Base-by-base conservation (phyloP, 23 red algal genomes). In the Gracilaria caudata region DNA sequence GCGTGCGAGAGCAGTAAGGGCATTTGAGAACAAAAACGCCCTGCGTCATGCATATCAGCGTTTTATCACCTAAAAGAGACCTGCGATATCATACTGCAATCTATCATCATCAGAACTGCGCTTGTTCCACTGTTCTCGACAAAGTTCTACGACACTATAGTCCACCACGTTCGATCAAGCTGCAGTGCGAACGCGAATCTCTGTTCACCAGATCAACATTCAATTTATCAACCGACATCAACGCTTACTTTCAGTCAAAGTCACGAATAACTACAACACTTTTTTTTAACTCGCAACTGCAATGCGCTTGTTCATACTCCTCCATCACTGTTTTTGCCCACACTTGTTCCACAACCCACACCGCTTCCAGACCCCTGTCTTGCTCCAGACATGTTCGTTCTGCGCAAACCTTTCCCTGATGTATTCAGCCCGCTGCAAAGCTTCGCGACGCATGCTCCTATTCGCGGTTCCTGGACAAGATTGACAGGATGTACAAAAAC, bases 401-500 rank as follows among this genome's bases (percentile, higher is more conserved):
- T 35, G 61, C 29, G 6, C 61, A 66, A 35, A 35, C 61, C 11
- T 29, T 16, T 53, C 49, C 61, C 2, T 66, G 12, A 4, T 14
- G 61, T 35, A 17, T 66, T 11, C 61, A 36, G 14, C 13, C 36
- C 12, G 61, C 61, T 19, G 12, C 13, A 66, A 66, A 17, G 26
- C 61, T 36, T 63, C 7, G 24, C 29, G 61, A 7, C 30, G 0
- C 19, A 35, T 35, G 29, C 23, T 35, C 26, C 29, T 93, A 87
- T 30, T 95, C 93, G 8, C 86, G 86, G 47, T 63, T 86, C 66
- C 88, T 82, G 51, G 93, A 90, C 24, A 99, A 56, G 39, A 95
- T 95, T 51, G 86, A 78, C n/a, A 99, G 64, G 80, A 99, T 83
- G 72, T 99, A 81, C 87, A 99, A 43, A 70, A 99, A 99, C 3